These are phyloP conservation scores for Arabidopsis thaliana DNA, from an alignment of 345 rosid genomes.

Conservation along the genomic window TAIR10.1 NC_003071.7:8722001-8722500, in stretches of 20 bases:
- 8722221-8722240: constrained; percentile 73
- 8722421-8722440: constrained; percentile 66
- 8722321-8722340: constrained; percentile 83
- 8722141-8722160: constrained; percentile 70
- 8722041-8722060: constrained; percentile 8
- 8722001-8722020: constrained; percentile 44
- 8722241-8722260: constrained; percentile 42
- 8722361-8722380: constrained; percentile 54
- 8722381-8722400: constrained; percentile 64
- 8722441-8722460: constrained; percentile 58
- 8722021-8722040: constrained; percentile 12
- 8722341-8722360: constrained; percentile 62
- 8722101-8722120: constrained; percentile 59
- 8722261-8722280: constrained; percentile 21
- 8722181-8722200: constrained; percentile 61
- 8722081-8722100: constrained; percentile 67
- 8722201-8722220: constrained; percentile 51
- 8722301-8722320: constrained; percentile 50
- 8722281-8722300: constrained; percentile 9
- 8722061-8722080: constrained; percentile 17
- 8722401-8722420: constrained; percentile 75
- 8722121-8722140: constrained; percentile 45
- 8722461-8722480: constrained; percentile 65
- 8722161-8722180: constrained; percentile 81
- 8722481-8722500: constrained; percentile 57